Evolutionary conservation across 306 rosid genomes (phyloP), one percentile per base, ranked within the genome.

Genomic region (Rosa rugosa): DNA sequence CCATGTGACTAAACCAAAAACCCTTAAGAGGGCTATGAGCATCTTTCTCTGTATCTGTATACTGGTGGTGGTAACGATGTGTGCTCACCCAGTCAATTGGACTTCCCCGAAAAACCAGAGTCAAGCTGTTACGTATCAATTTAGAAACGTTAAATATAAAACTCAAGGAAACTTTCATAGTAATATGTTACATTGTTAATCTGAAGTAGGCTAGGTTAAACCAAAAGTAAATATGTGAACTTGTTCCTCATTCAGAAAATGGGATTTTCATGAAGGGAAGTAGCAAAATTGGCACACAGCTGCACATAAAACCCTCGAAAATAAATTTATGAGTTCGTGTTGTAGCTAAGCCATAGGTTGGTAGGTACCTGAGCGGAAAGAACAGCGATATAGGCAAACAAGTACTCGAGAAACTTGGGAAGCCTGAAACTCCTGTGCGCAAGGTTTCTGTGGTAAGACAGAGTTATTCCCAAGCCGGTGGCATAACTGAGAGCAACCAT

Each of bases 11-110:
- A 80, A 77, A 88, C 98, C 98, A 94, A 77, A 94, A 94, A 41
- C 98, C 96, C 80, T 90, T 94, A 13, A 27, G 80, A 27, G 98
- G 97, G 76, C 94, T 92, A 82, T 94, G 97, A 56, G 93, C 93
- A 75, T 94, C 98, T 85, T 85, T 88, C 66, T 90, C 94, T 23
- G 97, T 84, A 81, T 94, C 98, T 75, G 94, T 88, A 60, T 85
- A 94, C 59, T 89, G 98, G 80, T 94, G 97, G 25, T 94, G 97
- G 78, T 84, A 92, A 73, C 97, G 89, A 71, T 94, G 97, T 11
- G 98, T 92, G 84, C 98, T 94, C 34, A 94, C 98, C 97, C 98
- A 94, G 68, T 92, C 96, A 53, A 88, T 88, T 42, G 98, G 98
- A 68, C 83, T 90, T 11, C 96, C 98, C 98, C 92, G 62, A 81